These are phyloP conservation scores for Verticillium tricorpus DNA, from an alignment of 2,329 filamentous ascomycete species.

Conservation along the genomic window DNA sequence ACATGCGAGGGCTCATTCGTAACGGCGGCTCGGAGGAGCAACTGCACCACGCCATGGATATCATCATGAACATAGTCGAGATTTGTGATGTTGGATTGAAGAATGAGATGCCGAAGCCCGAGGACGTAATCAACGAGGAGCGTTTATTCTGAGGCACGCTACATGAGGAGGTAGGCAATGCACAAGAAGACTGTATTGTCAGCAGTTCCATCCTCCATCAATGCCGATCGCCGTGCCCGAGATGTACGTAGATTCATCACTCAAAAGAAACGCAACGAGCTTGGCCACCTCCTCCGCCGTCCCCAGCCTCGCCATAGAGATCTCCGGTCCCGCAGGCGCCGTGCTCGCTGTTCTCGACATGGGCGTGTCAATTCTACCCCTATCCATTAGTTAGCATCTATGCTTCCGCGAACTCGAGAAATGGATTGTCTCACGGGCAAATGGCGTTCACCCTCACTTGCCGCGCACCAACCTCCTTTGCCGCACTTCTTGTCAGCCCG, in stretches of 20 bases:
- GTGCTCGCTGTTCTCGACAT: slow-evolving; percentile 17
- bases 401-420: not conserved
- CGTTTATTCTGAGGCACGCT: slow-evolving; percentile 5
- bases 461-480: slow-evolving; percentile 21
- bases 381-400: not conserved
- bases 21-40: slow-evolving; percentile 16
- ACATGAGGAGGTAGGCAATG: not conserved
- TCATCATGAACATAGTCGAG: slow-evolving; percentile 8
- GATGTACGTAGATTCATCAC: slow-evolving; percentile 22
- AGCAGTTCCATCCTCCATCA: slow-evolving; percentile 23
- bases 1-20: slow-evolving; percentile 19
- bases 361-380: slow-evolving; percentile 24
- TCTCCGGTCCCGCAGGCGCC: slow-evolving; percentile 9
- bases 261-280: slow-evolving; percentile 22
- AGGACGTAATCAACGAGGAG: slow-evolving; percentile 16
- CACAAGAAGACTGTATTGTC: not conserved
- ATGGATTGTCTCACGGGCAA: slow-evolving; percentile 18
- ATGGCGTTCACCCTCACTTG: slow-evolving; percentile 23
- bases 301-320: slow-evolving; percentile 17
- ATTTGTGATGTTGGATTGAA: slow-evolving; percentile 15
- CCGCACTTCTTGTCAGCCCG: slow-evolving; percentile 22
- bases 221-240: slow-evolving; percentile 17
- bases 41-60: slow-evolving; percentile 9
- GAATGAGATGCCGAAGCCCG: slow-evolving; percentile 16
- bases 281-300: slow-evolving; percentile 20